A percentile compares a stretch with the other conserved stretches of the same genome.
These are phyloP conservation scores for Globisporangium okanoganense DNA, from an alignment of 352 stramenopile species.

Conservation along the genomic window DNA sequence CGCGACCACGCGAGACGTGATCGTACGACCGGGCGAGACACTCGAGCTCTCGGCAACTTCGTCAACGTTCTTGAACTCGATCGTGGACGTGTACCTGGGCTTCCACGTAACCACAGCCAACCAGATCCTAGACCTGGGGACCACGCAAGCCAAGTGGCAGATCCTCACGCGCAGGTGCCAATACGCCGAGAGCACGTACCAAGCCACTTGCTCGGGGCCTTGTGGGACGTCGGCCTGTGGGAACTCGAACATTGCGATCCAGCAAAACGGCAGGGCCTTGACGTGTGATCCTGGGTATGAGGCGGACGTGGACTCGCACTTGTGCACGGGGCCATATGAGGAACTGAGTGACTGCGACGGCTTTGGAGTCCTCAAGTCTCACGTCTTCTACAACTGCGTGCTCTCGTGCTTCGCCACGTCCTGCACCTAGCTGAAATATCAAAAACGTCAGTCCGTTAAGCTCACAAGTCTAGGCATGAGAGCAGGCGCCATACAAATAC, in stretches of 20 bases:
- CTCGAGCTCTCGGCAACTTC: conserved; percentile 48
- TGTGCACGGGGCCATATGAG: conserved; percentile 55
- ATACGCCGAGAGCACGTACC: conserved; percentile 44
- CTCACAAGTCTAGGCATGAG: not conserved
- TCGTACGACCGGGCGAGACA: conserved; percentile 38
- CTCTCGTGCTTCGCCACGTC: conserved; percentile 49
- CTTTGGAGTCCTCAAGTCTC: conserved; percentile 22
- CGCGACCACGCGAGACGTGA: conserved; percentile 31
- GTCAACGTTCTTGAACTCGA: conserved; percentile 51
- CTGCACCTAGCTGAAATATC: conserved; percentile 25
- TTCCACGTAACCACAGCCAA: conserved; percentile 76
- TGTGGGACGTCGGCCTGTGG: conserved; percentile 30
- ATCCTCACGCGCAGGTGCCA: conserved; percentile 60
- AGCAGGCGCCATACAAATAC: not conserved
- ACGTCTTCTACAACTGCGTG: conserved; percentile 61
- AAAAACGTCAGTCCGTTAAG: not conserved
- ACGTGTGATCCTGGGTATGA: conserved; percentile 36
- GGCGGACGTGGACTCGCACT: conserved; percentile 36
- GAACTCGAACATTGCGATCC: conserved; percentile 50
- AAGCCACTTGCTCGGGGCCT: conserved; percentile 42
- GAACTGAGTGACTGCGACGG: conserved; percentile 41
- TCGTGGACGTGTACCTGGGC: conserved; percentile 58
- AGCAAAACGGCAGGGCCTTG: conserved; percentile 26
- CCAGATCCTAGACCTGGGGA: conserved; percentile 50
- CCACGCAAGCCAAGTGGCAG: conserved; percentile 44